These are phyloP conservation scores for Corchorus olitorius DNA, from an alignment of 345 rosid species.

Conservation along the genomic window DNA sequence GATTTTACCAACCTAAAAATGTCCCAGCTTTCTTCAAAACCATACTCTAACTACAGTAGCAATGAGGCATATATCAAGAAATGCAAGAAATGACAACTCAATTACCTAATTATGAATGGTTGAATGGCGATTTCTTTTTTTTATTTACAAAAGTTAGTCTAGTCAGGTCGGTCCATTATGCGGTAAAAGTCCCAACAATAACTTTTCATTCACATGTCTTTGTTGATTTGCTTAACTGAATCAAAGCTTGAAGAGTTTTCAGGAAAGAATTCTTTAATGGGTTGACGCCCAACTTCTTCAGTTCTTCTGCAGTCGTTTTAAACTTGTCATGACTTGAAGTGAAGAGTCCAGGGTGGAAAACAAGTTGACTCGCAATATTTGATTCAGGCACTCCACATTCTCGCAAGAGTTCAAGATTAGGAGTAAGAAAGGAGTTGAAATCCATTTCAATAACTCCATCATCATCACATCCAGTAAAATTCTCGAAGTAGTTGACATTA, in stretches of 20 bases:
- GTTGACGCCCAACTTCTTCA: constrained; percentile 3
- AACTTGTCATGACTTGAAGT: neutral
- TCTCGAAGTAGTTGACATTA: neutral
- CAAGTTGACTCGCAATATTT: neutral
- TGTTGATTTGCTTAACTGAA: constrained; percentile 6
- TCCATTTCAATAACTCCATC: neutral
- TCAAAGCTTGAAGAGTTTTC: neutral
- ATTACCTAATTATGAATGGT: no score
- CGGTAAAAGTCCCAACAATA: no score
- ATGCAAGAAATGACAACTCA: no score
- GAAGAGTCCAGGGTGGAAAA: neutral
- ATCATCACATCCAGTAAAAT: neutral
- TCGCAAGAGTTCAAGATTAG: neutral
- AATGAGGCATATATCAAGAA: no score
- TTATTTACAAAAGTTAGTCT: no score
- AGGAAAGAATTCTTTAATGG: constrained; percentile 4
- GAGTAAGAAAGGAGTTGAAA: neutral
- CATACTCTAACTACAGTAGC: no score
- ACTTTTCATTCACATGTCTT: no score
- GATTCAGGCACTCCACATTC: neutral
- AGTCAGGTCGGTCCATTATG: no score
- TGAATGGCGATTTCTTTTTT: no score
- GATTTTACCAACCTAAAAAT: no score
- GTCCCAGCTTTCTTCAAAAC: no score
- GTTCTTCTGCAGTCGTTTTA: constrained; percentile 5